These are phyloP conservation scores for Elaphomyces granulatus DNA, from an alignment of 495 filamentous ascomycete species.

Conservation along the genomic window DNA sequence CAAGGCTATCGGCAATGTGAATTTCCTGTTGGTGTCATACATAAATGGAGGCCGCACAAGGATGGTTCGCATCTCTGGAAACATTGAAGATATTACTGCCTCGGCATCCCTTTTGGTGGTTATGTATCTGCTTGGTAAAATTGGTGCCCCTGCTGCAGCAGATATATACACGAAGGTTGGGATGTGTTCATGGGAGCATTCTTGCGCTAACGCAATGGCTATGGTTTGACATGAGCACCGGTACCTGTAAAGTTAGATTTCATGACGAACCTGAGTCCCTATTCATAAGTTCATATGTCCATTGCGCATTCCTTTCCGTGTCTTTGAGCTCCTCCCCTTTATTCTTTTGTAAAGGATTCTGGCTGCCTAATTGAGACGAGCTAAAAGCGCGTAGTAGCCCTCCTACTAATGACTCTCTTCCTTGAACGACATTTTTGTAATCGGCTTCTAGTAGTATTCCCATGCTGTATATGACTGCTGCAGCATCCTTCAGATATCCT, in stretches of 20 bases:
- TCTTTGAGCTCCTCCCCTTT: slow-evolving; percentile 44
- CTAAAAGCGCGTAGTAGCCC: slow-evolving; percentile 69
- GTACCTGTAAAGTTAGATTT: background rate
- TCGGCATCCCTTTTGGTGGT: slow-evolving; percentile 88
- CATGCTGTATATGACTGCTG: slow-evolving; percentile 82
- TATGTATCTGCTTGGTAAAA: slow-evolving; percentile 77
- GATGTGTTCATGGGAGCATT: slow-evolving; percentile 49
- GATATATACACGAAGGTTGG: slow-evolving; percentile 73
- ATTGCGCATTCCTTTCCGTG: slow-evolving; percentile 53
- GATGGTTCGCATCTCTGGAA: slow-evolving; percentile 59
- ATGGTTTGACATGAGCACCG: slow-evolving; percentile 3
- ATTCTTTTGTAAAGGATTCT: slow-evolving; percentile 48
- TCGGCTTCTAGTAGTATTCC: slow-evolving; percentile 96
- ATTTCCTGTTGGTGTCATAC: slow-evolving; percentile 66
- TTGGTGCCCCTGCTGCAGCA: slow-evolving; percentile 68
- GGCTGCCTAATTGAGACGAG: slow-evolving; percentile 43
- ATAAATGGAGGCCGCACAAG: slow-evolving; percentile 81
- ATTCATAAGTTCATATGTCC: slow-evolving; percentile 98
- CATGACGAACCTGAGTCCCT: slow-evolving; percentile 53
- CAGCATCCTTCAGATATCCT: slow-evolving; percentile 52
- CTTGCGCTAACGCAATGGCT: slow-evolving; percentile 69
- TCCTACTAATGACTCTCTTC: slow-evolving; percentile 57
- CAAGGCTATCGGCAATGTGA: slow-evolving; percentile 75
- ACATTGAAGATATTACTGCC: slow-evolving; percentile 51
- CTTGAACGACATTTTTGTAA: slow-evolving; percentile 84